These are phyloP conservation scores for Pseudogymnoascus sp. DNA, from an alignment of 2,329 filamentous ascomycete genomes.

Conservation along the genomic window DNA sequence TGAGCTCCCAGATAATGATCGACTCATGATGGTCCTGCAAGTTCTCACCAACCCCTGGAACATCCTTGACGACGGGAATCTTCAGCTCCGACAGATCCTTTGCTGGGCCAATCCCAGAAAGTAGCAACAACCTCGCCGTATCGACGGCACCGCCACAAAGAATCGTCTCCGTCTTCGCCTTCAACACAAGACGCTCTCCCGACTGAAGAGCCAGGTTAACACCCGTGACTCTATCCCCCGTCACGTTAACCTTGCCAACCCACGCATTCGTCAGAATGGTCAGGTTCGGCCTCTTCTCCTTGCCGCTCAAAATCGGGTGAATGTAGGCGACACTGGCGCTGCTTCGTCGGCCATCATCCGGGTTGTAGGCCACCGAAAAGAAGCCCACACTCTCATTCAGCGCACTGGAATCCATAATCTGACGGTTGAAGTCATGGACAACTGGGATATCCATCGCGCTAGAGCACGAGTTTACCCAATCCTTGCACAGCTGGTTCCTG, in stretches of 20 bases:
- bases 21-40: constrained; percentile 31
- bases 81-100: constrained; percentile 27
- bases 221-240: constrained; percentile 63
- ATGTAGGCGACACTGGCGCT: constrained; percentile 89
- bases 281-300: constrained; percentile 76
- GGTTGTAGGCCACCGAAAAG: constrained; percentile 87
- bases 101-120: constrained; percentile 33
- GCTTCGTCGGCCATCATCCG: constrained; percentile 75
- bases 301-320: constrained; percentile 77
- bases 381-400: constrained; percentile 76
- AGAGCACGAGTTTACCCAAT: constrained; percentile 80
- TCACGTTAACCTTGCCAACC: constrained; percentile 74
- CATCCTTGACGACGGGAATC: constrained; percentile 28
- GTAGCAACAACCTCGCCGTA: constrained; percentile 33
- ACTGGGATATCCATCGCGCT: constrained; percentile 73
- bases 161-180: constrained; percentile 63
- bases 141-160: constrained; percentile 34
- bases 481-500: constrained; percentile 83
- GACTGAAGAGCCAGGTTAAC: constrained; percentile 57
- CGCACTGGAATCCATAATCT: constrained; percentile 67
- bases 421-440: constrained; percentile 77
- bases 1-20: constrained; percentile 45
- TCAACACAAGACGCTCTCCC: constrained; percentile 48
- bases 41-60: constrained; percentile 32
- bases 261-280: constrained; percentile 82